Conservation (phyloP, 352 stramenopile species). For the Saprolegnia parasitica region DNA sequence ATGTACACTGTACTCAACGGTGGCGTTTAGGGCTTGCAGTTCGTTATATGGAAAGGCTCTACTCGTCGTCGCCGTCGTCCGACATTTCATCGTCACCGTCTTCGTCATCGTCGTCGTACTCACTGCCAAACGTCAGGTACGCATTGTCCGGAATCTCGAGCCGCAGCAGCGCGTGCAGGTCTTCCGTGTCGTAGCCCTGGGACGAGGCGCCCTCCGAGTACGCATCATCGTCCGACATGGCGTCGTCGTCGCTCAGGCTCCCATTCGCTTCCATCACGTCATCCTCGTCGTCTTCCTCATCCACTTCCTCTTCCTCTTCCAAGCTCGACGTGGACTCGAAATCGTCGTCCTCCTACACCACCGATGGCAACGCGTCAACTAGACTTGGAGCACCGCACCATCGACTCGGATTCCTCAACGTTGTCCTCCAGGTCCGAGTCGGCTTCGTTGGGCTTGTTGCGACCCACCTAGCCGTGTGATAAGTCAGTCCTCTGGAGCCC, state of each 20-base stretch:
- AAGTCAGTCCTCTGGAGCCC: neutral
- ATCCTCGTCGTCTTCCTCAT: constrained; percentile 19
- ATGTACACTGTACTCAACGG: too few relatives aligned
- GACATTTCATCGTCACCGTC: constrained; percentile 39
- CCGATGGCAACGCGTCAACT: neutral
- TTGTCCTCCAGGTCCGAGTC: constrained; percentile 83
- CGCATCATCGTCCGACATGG: neutral
- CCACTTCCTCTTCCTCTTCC: constrained; percentile 40
- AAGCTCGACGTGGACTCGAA: constrained; percentile 61
- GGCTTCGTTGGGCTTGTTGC: constrained; percentile 77
- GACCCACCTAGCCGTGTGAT: constrained; percentile 38
- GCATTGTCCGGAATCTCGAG: neutral
- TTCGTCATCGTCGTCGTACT: constrained; percentile 38
- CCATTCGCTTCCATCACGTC: neutral
- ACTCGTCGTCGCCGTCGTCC: constrained; percentile 35
- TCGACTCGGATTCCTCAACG: constrained; percentile 52
- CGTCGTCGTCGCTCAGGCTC: neutral
- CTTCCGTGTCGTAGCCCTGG: neutral
- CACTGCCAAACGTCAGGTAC: constrained; percentile 29
- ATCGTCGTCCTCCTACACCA: constrained; percentile 65
- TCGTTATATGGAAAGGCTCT: too few relatives aligned
- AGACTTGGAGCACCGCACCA: neutral
- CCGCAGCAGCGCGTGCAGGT: neutral
- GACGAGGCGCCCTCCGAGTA: neutral
- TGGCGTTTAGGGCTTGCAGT: too few relatives aligned